Evolutionary conservation across 495 filamentous ascomycete genomes (phyloP).

Genomic region (Talaromyces liani): DNA sequence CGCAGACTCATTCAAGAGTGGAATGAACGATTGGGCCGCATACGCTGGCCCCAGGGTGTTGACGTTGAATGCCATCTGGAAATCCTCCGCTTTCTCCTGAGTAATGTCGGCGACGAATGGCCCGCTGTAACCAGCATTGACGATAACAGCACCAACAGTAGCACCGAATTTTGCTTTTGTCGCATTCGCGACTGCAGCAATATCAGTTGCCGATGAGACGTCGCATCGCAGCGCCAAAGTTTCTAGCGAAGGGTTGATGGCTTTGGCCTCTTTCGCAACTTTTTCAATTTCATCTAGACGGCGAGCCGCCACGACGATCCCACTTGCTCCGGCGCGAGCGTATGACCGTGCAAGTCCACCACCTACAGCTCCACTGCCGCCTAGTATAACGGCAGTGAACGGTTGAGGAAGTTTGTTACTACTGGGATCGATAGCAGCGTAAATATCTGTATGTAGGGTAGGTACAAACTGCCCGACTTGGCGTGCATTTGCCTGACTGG

Average conservation of each 20-base stretch:
- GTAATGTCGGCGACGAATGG: slow-evolving; percentile 22
- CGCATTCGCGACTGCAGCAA: slow-evolving; percentile 23
- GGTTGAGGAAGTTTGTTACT: slow-evolving; percentile 21
- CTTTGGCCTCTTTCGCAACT: slow-evolving; percentile 20
- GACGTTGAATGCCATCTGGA: slow-evolving; percentile 32
- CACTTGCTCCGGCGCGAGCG: slow-evolving; percentile 30
- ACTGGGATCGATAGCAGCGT: slow-evolving; percentile 32
- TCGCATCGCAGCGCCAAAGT: slow-evolving; percentile 22
- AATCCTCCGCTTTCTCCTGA: slow-evolving; percentile 23
- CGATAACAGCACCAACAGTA: slow-evolving; percentile 35
- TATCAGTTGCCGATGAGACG: slow-evolving; percentile 28
- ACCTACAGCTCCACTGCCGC: slow-evolving; percentile 26
- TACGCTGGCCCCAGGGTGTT: slow-evolving; percentile 36
- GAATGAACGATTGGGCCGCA: slow-evolving; percentile 31
- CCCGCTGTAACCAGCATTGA: slow-evolving; percentile 34
- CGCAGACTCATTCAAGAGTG: slow-evolving; percentile 23
- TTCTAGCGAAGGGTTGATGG: slow-evolving; percentile 22
- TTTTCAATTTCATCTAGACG: slow-evolving; percentile 22
- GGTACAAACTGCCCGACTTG: slow-evolving; percentile 11
- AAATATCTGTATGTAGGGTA: slow-evolving; percentile 34
- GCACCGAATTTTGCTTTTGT: slow-evolving; percentile 20
- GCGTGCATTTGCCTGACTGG: neutral
- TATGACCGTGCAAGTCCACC: slow-evolving; percentile 33
- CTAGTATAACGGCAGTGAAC: slow-evolving; percentile 37
- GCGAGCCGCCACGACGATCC: slow-evolving; percentile 33